A percentile compares a stretch with the other conserved stretches of the same genome.
Conservation (phyloP, 2,329 filamentous ascomycete genomes). For the Trichothecium roseum region DNA sequence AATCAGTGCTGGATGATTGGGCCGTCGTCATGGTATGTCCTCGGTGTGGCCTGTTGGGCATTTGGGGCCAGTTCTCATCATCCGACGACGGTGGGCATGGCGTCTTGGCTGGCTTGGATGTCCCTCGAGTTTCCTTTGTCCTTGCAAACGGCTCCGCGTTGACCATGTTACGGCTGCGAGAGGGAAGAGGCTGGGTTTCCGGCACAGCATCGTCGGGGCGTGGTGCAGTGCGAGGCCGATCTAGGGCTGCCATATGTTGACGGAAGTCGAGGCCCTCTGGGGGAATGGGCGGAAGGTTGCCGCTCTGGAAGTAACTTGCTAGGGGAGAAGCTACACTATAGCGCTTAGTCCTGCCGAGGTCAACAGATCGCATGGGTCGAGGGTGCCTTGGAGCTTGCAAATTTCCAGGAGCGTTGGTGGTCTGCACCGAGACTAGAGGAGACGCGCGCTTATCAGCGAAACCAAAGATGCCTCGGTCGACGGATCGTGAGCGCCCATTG, state of each 20-base stretch:
- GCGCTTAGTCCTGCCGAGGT: conserved; percentile 20
- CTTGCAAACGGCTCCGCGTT: too few species aligned
- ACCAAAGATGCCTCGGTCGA: conserved; percentile 50
- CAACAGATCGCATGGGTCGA: conserved; percentile 35
- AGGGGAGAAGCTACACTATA: conserved; percentile 23
- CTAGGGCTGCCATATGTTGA: too few species aligned
- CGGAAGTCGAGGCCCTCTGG: too few species aligned
- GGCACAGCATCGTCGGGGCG: conserved; percentile 5
- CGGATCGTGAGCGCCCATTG: conserved; percentile 46
- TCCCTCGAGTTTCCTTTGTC: too few species aligned
- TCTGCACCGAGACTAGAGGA: conserved; percentile 54
- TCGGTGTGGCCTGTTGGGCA: conserved; percentile 22
- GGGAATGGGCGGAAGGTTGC: too few species aligned
- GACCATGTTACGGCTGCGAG: too few species aligned
- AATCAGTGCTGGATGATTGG: conserved; percentile 42
- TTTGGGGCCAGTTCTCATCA: conserved; percentile 23
- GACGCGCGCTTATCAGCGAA: conserved; percentile 53
- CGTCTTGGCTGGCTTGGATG: conserved; percentile 16
- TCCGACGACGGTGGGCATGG: conserved; percentile 37
- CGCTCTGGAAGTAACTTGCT: conserved; percentile 21
- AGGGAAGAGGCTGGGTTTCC: too few species aligned
- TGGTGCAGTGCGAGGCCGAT: too few species aligned
- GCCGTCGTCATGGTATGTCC: conserved; percentile 31
- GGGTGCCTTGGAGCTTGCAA: conserved; percentile 37
- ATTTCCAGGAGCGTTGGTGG: conserved; percentile 50